Base-by-base conservation (phyloP, 139 green algal species). In the Micractinium conductrix region DNA sequence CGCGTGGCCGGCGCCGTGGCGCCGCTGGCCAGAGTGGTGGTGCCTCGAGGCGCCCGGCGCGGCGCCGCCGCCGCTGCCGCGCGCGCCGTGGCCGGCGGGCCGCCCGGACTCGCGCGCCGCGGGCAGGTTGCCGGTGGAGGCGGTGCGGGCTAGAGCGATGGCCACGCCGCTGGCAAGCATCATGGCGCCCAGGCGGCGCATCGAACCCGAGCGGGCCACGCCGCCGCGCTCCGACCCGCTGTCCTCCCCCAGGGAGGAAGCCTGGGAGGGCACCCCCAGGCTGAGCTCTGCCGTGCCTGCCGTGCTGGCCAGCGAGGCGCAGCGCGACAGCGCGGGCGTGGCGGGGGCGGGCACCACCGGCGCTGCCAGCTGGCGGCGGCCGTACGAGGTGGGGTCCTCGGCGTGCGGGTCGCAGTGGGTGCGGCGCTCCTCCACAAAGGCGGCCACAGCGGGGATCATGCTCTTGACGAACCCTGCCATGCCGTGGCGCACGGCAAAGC, bases 391-490 rank as follows among this genome's bases (percentile, higher is more conserved):
- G 6, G 84, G 69, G 76, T 92, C 89, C 43, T 74, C 28, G 9
- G 80, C 38, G n/a, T 58, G 75, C n/a, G 87, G 84, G 48, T 70
- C 35, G 37, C 53, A 79, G 19, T 88, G 88, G 75, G 84, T 50
- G n/a, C 94, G 87, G 30, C 94, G 86, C 30, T 86, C 84, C 2
- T 84, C 85, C 21, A 95, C 88, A 87, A 96, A 98, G 65, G 87
- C 62, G 22, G 84, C 83, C 60, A 94, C 89, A 24, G 86, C 86
- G 37, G 88, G 87, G 16, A 88, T 78, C 87, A 98, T 91, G 79
- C 93, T 94, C 71, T 91, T 92, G 10, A 98, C 87, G 81, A 98
- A 98, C 85, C 94, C 91, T 76, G 92, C 94, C 95, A 98, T 98
- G 85, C 95, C 94, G 71, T 92, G 87, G 44, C 87, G 87, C 21